Base-by-base conservation (phyloP, 208 protist genomes). In the Angomonas ambiguus region DNA sequence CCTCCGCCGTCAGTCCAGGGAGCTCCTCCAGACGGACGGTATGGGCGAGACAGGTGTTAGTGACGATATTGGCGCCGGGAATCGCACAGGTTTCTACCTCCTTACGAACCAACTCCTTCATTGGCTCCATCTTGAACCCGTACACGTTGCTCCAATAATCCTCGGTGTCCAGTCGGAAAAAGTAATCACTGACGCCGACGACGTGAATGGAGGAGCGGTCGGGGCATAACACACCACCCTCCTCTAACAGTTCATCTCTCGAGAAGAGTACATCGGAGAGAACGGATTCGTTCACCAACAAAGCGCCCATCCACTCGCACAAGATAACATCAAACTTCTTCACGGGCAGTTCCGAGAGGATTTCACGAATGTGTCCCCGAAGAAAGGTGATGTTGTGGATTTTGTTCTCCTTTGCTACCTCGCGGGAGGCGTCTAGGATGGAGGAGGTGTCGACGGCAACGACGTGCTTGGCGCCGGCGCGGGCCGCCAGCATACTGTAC, bases 71-170 rank as follows among this genome's bases (percentile, higher is more conserved):
- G 18, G 59, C 35, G 1, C 62, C 62, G 1, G 92, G 88, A 25
- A 97, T 91, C 31, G 72, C 53, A 60, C 89, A 93, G 55, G 80
- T 82, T 67, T 91, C 84, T 32, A 93, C 89, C 72, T 94, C 87
- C 53, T 71, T 53, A 24, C 76, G 78, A 59, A 97, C 89, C 16
- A 95, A 77, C 61, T 62, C 64, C 76, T 96, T 95, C 92, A 97
- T 97, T 45, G 92, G 76, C 34, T 85, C 75, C 92, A 97, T 97
- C 27, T 49, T 68, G 62, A 96, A 97, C n/a, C 92, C 92, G 62
- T 97, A 97, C 10, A 97, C 90, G 68, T 97, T 97, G 64, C 81
- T 86, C 92, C 92, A 97, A 65, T 83, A 97, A 35, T 94, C 88
- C 62, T 93, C 82, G 49, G 87, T 92, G 70, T 94, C 81, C 11